Conservation (phyloP, 352 stramenopile species). For the Pythium sp. region DNA sequence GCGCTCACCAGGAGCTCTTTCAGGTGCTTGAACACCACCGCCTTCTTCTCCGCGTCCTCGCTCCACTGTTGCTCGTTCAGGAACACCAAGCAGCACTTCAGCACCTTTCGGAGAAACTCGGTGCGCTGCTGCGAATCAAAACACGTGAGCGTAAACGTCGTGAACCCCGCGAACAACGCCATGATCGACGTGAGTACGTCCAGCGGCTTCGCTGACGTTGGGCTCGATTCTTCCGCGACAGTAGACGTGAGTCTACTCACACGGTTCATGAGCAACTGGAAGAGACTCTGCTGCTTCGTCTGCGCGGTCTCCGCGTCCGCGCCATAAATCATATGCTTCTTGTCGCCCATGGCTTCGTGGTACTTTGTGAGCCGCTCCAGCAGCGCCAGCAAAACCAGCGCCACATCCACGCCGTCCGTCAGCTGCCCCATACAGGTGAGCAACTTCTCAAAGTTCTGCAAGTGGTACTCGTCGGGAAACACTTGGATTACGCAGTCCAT, state of each 20-base stretch:
- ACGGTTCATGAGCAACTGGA: slow-evolving; percentile 18
- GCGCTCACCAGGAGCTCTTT: slow-evolving; percentile 18
- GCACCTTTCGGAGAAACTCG: slow-evolving; percentile 26
- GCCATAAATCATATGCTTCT: slow-evolving; percentile 23
- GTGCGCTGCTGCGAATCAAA: slow-evolving; percentile 19
- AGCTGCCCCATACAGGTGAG: slow-evolving; percentile 85
- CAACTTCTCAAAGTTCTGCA: slow-evolving; percentile 93
- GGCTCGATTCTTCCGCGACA: background rate
- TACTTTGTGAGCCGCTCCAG: slow-evolving; percentile 95
- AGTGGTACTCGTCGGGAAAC: slow-evolving; percentile 98
- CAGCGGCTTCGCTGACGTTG: slow-evolving; percentile 6
- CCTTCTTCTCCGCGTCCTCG: slow-evolving; percentile 8
- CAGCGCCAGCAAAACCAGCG: slow-evolving; percentile 90
- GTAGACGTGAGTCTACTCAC: slow-evolving; percentile 10
- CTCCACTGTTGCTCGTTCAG: slow-evolving; percentile 21
- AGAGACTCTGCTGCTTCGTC: slow-evolving; percentile 19
- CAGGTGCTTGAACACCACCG: slow-evolving; percentile 9
- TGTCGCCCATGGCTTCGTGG: slow-evolving; percentile 33
- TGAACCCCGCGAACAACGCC: slow-evolving; percentile 51
- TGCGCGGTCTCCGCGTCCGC: slow-evolving; percentile 11
- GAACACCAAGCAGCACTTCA: slow-evolving; percentile 29
- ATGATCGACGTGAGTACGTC: slow-evolving; percentile 26
- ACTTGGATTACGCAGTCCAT: slow-evolving; percentile 98
- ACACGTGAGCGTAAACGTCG: slow-evolving; percentile 44
- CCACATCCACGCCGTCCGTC: slow-evolving; percentile 89